Evolutionary conservation across 2,329 filamentous ascomycete genomes (phyloP), one percentile per base, ranked within the genome.

Genomic region (Pseudogymnoascus sp.): DNA sequence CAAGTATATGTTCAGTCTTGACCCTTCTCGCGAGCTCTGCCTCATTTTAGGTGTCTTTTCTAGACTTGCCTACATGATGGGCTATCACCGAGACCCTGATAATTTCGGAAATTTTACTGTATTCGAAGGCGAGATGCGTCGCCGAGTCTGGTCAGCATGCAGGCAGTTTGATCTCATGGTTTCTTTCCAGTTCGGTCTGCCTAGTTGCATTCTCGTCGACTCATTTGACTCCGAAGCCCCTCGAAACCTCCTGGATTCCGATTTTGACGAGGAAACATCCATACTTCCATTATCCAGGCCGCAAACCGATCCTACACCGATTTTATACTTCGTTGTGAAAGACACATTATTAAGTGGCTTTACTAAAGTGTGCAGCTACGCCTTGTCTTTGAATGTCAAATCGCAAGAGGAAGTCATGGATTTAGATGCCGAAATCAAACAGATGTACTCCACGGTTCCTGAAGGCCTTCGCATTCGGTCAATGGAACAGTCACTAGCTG

Each of bases 241-340:
- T 8, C 63, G 66, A 23, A 71, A 73, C 62, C 66, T 73, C 2
- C 23, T 69, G 4, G 71, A 73, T 60, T 67, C 66, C 2, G 69
- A 72, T 54, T 72, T 73, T 29, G 67, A 72, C 61, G 69, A 67
- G 31, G 64, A 70, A 36, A 70, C 67, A 5, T 29, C 60, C 37
- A 60, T 54, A 0, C 34, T 73, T 10, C 71, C 71, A 4, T 16
- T 62, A 4, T 66, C 69, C 18, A 62, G 70, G 45, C 60, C 71
- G 1, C 67, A 69, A 29, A 67, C 63, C 36, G 70, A 73, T 37
- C 39, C 64, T 3, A 71, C 68, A 7, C 64, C 40, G 31, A n/a
- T 73, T 8, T 64, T 73, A 7, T 74, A 70, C 65, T 73, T 74
- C 62, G 69, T 74, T 31, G 70, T 71, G 51, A 75, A 74, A 63